Base-by-base conservation (phyloP, 2,329 filamentous ascomycete genomes). In the Rachicladosporium sp. region DNA sequence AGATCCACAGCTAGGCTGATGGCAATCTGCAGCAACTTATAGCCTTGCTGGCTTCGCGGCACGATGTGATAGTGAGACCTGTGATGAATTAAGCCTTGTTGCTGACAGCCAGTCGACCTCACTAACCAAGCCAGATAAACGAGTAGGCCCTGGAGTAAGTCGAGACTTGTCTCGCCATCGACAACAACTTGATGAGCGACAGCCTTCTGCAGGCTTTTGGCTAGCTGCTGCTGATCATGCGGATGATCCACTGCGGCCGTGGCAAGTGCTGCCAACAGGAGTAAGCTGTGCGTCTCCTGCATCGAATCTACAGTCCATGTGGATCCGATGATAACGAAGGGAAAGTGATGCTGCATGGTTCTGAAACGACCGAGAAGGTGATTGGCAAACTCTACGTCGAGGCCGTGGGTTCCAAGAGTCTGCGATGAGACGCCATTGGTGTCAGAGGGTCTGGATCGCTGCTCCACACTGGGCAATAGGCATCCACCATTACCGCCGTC, bases 21-120 rank as follows among this genome's bases (percentile, higher is more conserved):
- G 8, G 38, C 38, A n/a, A 40, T 33, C 11, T 40, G 38, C 11
- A 40, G 29, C 11, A 36, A 31, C 10, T 29, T 35, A 29, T 40
- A 31, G 11, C 23, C 13, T 8, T 36, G 33, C 23, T 36, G 38
- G 29, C 38, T 40, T 29, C 38, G 33, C 29, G 38, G 29, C 7
- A 30, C 29, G 12, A 36, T 27, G 7, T 40, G 33, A 27, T 36
- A 36, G 19, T 31, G 23, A 35, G 13, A 35, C 33, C 33, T 35
- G 10, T 10, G 10, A 19, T 15, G 7, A n/a, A 3, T n/a, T 35
- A 4, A 35, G 33, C 13, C 11, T 13, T 6, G 10, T 10, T 32
- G 33, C 32, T 31, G 32, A n/a, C 19, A 35, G 27, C n/a, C 13
- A n/a, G 23, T 29, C 10, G 21, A 9, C 15, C 12, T 35, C 7